phyloP scores from a whole-genome alignment of 1,139 yeast species.

The Lodderomyces beijingensis region DNA sequence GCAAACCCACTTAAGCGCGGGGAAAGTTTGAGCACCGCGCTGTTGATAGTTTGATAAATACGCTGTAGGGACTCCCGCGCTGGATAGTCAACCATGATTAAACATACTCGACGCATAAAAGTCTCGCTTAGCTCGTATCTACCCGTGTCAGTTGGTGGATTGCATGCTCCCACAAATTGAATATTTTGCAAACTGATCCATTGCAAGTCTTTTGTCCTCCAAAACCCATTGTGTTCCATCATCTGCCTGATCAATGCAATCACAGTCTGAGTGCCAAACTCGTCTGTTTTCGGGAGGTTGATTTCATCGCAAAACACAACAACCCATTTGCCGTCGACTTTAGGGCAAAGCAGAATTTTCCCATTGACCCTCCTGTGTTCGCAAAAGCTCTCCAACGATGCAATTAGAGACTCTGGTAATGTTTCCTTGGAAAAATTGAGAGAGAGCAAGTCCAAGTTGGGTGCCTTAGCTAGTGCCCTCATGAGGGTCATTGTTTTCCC shows the following conservation, averaged over 20 bases:
- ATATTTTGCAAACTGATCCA: constrained; percentile 70
- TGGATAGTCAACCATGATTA: constrained; percentile 81
- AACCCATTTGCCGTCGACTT: constrained; percentile 62
- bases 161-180: constrained; percentile 93
- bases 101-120: constrained; percentile 63
- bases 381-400: constrained; percentile 71
- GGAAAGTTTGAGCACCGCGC: constrained; percentile 55
- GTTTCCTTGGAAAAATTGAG: constrained; percentile 86
- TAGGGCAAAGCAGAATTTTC: constrained; percentile 58
- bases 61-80: constrained; percentile 56
- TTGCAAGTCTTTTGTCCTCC: constrained; percentile 54
- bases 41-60: constrained; percentile 60
- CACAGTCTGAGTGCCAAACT: constrained; percentile 72
- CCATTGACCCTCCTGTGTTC: constrained; percentile 49
- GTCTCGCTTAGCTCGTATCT: constrained; percentile 57
- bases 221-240: constrained; percentile 72
- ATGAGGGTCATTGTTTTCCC: constrained; percentile 93
- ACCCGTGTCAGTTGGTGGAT: constrained; percentile 82
- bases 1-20: constrained; percentile 61
- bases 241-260: constrained; percentile 75
- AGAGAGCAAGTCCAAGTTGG: constrained; percentile 57
- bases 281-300: constrained; percentile 72
- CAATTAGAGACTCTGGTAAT: constrained; percentile 56
- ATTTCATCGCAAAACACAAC: constrained; percentile 92
- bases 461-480: constrained; percentile 58